Evolutionary conservation across 805 yeast genomes (phyloP), one percentile per base, ranked within the genome.

Genomic region (Maudiozyma pseudohumilis): DNA sequence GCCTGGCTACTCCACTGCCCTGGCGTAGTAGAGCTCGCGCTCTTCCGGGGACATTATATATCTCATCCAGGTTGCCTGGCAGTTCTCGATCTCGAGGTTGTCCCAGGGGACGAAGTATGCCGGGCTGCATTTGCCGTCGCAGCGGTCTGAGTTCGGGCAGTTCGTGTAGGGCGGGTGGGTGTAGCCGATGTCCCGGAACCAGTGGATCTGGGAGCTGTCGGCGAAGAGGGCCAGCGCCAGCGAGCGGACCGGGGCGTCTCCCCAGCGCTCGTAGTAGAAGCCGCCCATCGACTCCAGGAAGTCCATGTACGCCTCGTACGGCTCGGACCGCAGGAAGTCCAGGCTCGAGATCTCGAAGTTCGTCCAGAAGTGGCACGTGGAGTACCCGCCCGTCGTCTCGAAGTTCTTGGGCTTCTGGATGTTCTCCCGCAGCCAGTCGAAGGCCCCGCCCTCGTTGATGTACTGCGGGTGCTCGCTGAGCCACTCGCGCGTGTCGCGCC

Each of bases 241-340:
- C 3, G 87, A 75, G 55, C 84, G 92, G 1, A 85, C 92, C 0
- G 95, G 95, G 0, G 94, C 95, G 63, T 85, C 95, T 3, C 95
- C 95, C 95, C 95, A 85, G 40, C 95, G 62, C 56, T 87, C 95
- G 50, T 86, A 86, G 56, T 83, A 86, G 51, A 85, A 85, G 4
- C 89, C 89, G 15, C 94, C 92, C 1, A 77, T 59, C 3, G 66
- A 43, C 40, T 85, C 95, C 28, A 86, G 60, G 49, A 66, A 61
- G 23, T 78, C 62, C 50, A 79, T 74, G 75, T 81, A 85, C 10
- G 61, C 59, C 27, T 66, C 63, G 52, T 85, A 86, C 1, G 86
- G 74, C 38, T 80, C 77, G 18, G 70, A 61, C 36, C 95, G 63
- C 60, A 67, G 80, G 48, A 86, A 86, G 46, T 86, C 89, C 81